Evolutionary conservation across 73 alveolate species (phyloP).

Genomic region (Diophrys sp.): DNA sequence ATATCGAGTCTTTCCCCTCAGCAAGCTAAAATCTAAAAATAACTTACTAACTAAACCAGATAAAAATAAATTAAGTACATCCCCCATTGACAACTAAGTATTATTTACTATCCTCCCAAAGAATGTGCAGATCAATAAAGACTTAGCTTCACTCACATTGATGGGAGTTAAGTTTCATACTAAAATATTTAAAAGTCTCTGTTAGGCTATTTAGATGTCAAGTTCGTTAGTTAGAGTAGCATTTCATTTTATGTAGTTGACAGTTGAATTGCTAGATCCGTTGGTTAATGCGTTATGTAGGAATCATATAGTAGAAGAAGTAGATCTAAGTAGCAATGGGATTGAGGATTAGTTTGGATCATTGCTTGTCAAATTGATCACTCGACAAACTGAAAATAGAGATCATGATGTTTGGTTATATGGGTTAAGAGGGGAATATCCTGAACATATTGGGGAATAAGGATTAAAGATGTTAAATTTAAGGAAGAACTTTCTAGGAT

Average conservation of each 20-base stretch:
- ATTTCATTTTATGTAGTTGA: neutral
- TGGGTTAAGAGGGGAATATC: slow-evolving; percentile 66
- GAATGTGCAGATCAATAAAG: neutral
- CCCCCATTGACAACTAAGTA: neutral
- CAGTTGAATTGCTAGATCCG: neutral
- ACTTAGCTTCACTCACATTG: neutral
- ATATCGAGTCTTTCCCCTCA: neutral
- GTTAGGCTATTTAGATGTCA: neutral
- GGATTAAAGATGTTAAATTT: slow-evolving; percentile 56
- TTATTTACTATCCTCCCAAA: neutral
- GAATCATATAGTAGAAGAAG: neutral
- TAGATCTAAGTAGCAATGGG: slow-evolving; percentile 52
- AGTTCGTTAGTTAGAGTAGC: neutral
- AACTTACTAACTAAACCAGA: neutral
- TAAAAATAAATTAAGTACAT: neutral
- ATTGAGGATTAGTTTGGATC: slow-evolving; percentile 40
- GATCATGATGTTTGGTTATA: slow-evolving; percentile 63
- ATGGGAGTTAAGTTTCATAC: neutral
- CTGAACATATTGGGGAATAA: slow-evolving; percentile 36
- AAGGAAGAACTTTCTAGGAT: slow-evolving; percentile 49
- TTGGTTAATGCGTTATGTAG: neutral
- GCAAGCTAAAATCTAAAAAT: too few relatives aligned
- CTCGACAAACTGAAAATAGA: slow-evolving; percentile 61
- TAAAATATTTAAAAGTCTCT: too few relatives aligned
- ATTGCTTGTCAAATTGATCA: slow-evolving; percentile 55